Conservation (phyloP, 202 grass and related monocot genomes). For the Alloteropsis angusta region DNA sequence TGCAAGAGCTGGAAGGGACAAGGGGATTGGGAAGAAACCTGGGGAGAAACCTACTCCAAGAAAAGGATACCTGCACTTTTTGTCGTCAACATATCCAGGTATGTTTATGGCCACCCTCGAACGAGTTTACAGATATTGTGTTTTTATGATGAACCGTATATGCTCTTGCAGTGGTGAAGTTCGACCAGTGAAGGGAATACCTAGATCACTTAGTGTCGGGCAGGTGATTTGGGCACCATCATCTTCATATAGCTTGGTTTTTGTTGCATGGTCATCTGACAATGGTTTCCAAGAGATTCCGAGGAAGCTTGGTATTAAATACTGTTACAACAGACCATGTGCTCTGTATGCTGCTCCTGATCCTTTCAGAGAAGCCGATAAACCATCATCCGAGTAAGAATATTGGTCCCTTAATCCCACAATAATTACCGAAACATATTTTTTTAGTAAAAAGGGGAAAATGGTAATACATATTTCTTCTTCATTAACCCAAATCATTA, state of each 20-base stretch:
- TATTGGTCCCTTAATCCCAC: neutral
- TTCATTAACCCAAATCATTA: conserved; percentile 2
- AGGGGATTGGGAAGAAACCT: conserved; percentile 82
- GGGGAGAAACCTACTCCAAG: conserved; percentile 92
- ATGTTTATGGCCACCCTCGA: conserved; percentile 7
- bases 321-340: conserved; percentile 91
- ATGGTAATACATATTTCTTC: neutral
- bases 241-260: conserved; percentile 58
- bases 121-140: neutral
- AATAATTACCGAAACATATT: neutral
- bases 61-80: conserved; percentile 85
- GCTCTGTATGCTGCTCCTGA: conserved; percentile 53
- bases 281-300: conserved; percentile 67
- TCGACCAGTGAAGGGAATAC: conserved; percentile 62
- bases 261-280: conserved; percentile 86
- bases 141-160: conserved; percentile 12
- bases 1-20: conserved; percentile 82
- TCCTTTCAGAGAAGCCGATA: conserved; percentile 52
- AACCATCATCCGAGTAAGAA: conserved; percentile 39
- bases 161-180: conserved; percentile 56
- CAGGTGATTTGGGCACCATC: conserved; percentile 86
- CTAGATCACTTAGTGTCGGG: conserved; percentile 71
- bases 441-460: neutral
- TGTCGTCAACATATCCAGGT: conserved; percentile 65
- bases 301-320: conserved; percentile 93